phyloP scores from a whole-genome alignment of 2,329 filamentous ascomycete species.

The Fusarium redolens region DNA sequence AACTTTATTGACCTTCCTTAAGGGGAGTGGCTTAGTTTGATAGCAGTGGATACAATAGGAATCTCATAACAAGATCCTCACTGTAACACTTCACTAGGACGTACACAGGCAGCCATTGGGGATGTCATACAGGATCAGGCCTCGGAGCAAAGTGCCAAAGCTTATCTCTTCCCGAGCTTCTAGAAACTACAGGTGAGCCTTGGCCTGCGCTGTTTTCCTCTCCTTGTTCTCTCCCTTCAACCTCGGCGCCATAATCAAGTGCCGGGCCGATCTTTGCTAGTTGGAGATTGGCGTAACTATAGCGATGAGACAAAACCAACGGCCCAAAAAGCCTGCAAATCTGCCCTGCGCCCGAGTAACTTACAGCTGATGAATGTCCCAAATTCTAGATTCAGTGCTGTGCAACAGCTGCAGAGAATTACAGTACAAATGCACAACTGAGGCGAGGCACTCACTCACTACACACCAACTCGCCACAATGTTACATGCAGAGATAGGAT shows the following conservation, averaged over 20 bases:
- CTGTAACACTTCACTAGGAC: background rate
- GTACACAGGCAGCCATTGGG: background rate
- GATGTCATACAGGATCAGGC: background rate
- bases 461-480: conserved; percentile 6
- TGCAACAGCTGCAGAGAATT: background rate
- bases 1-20: conserved; percentile 31
- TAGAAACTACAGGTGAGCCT: conserved; percentile 15
- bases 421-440: conserved; percentile 11
- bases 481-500: conserved; percentile 12
- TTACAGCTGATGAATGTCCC: background rate
- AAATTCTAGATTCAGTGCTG: background rate
- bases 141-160: conserved; percentile 8
- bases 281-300: conserved; percentile 1
- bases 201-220: background rate
- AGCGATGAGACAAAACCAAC: conserved; percentile 6
- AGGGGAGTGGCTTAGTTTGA: conserved; percentile 24
- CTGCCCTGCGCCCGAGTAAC: conserved; percentile 19
- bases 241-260: background rate
- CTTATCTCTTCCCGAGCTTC: conserved; percentile 24
- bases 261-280: conserved; percentile 13
- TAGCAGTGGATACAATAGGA: conserved; percentile 32
- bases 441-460: conserved; percentile 10
- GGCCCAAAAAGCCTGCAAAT: background rate
- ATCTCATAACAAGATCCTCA: background rate
- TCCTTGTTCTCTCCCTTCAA: background rate